Evolutionary conservation across 1,284 basidiomycete genomes (phyloP), one percentile per base, ranked within the genome.

Genomic region (Sanghuangporus sanghuang): DNA sequence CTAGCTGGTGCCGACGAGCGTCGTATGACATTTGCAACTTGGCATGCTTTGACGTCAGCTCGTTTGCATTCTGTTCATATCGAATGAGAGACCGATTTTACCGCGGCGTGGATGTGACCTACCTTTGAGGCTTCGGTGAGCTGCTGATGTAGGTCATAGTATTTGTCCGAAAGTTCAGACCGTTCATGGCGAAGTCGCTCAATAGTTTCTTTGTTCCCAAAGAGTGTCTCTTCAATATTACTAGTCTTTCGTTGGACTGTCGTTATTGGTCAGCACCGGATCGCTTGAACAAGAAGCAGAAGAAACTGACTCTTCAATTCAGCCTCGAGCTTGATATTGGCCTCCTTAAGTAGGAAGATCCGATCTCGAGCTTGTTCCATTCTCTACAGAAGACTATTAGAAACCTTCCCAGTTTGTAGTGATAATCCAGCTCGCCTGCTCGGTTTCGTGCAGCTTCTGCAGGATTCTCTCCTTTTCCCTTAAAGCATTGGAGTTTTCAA

Each of bases 161-260:
- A 84, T 65, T 92, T 87, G 21, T 76, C 74, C 3, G 79, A 79
- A 39, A 92, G 81, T 56, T 87, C 71, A 21, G 86, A 81, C 2
- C 90, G 86, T 70, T 93, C 90, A 67, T 88, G 81, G 35, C 90
- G 82, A 49, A 93, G 75, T 53, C 86, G 83, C 44, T 90, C 84
- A 59, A 93, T 90, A 5, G 82, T 81, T 64, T 83, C 81, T 0
- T 77, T 73, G 66, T 92, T 93, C 72, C 88, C 86, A 21, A 79
- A 21, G 44, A 63, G 56, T 38, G 38, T 39, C 48, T 63, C 62
- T 58, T 63, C 56, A 16, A 63, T 42, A 18, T 38, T 27, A 9
- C 21, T 21, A 21, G 49, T 49, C 23, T 50, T 59, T 35, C 57
- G 62, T 38, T 48, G 32, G n/a, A 55, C 56, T 58, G 39, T 16